These are phyloP conservation scores for Elsinoe australis DNA, from an alignment of 2,329 filamentous ascomycete genomes.

Conservation along the genomic window DNA sequence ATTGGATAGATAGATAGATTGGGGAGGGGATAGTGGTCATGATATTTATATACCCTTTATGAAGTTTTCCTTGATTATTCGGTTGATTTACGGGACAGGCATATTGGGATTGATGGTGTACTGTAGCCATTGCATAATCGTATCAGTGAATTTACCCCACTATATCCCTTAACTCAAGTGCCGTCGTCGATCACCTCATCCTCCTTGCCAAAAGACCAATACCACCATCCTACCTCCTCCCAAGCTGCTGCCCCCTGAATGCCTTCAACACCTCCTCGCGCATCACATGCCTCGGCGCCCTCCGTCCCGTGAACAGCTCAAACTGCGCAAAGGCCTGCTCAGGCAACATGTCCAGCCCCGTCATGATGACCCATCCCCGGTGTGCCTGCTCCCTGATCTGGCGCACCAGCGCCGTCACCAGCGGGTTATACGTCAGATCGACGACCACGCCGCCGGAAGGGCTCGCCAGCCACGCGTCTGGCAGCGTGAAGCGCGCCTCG, in stretches of 20 bases:
- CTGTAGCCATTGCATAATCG: not conserved
- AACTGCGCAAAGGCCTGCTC: constrained; percentile 78
- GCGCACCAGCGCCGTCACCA: constrained; percentile 61
- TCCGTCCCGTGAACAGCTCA: constrained; percentile 67
- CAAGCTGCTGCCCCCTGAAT: not conserved
- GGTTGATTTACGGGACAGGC: not conserved
- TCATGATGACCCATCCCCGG: constrained; percentile 64
- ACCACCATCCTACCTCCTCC: no score
- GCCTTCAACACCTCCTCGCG: constrained; percentile 50
- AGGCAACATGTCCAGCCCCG: constrained; percentile 66
- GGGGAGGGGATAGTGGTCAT: constrained; percentile 1
- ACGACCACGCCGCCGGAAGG: constrained; percentile 68
- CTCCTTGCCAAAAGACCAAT: no score
- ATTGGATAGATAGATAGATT: constrained; percentile 7
- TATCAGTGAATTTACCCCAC: no score
- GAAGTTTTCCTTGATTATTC: constrained; percentile 8
- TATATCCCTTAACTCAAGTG: no score
- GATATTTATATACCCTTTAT: constrained; percentile 4
- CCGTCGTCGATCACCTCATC: no score
- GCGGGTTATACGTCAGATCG: constrained; percentile 63
- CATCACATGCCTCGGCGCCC: constrained; percentile 65
- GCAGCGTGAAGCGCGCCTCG: constrained; percentile 63
- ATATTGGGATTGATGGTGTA: not conserved
- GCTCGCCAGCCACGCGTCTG: constrained; percentile 61
- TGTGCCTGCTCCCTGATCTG: constrained; percentile 56